phyloP scores from a whole-genome alignment of 805 yeast genomes.

The Blastobotrys attinorum region DNA sequence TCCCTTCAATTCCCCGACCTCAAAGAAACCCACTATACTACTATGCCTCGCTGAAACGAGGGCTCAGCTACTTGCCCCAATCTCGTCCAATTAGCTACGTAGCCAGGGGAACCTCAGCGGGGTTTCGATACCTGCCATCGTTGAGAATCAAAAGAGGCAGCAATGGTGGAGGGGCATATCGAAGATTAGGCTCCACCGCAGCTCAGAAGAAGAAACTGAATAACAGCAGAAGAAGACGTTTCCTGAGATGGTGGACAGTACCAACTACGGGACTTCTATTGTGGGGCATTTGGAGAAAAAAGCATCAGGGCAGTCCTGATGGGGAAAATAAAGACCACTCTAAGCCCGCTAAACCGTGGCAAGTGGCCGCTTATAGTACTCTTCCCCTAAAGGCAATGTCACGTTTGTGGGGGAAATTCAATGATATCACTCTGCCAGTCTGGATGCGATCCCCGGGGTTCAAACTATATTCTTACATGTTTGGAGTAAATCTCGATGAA shows the following conservation, averaged over 20 bases:
- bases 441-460: conserved; percentile 84
- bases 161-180: neutral
- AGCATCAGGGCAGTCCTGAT: conserved; percentile 7
- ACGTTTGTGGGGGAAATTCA: conserved; percentile 90
- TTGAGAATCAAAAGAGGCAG: conserved; percentile 4
- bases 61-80: conserved; percentile 10
- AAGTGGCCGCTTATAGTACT: conserved; percentile 78
- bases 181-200: neutral
- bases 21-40: conserved; percentile 16
- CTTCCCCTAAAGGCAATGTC: conserved; percentile 87
- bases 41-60: conserved; percentile 19
- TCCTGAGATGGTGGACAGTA: conserved; percentile 21
- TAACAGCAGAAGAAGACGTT: conserved; percentile 5
- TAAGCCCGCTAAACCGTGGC: conserved; percentile 72
- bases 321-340: conserved; percentile 10
- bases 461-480: conserved; percentile 63
- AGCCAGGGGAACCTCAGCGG: conserved; percentile 2
- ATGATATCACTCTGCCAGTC: conserved; percentile 72
- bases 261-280: conserved; percentile 20
- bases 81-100: conserved; percentile 3
- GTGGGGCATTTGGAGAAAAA: conserved; percentile 15
- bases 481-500: conserved; percentile 86
- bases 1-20: conserved; percentile 22
- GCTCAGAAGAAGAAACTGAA: neutral
- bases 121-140: conserved; percentile 8